These are phyloP conservation scores for Colletotrichum tamarilloi DNA, from an alignment of 2,329 filamentous ascomycete species.

Conservation along the genomic window DNA sequence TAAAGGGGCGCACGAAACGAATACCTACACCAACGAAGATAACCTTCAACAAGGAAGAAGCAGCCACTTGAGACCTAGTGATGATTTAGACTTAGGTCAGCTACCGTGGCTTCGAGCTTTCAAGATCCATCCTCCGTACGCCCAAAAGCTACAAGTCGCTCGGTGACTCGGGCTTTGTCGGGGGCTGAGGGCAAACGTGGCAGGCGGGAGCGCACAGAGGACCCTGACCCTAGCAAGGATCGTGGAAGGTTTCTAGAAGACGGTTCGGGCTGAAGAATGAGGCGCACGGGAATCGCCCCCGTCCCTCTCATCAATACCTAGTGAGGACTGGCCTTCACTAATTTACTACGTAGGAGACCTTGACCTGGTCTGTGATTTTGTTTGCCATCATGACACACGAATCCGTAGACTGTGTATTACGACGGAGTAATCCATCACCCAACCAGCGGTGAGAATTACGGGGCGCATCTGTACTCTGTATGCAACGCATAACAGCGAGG, in stretches of 20 bases:
- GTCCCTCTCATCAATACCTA: constrained; percentile 15
- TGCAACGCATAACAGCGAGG: constrained; percentile 19
- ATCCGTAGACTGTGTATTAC: neutral
- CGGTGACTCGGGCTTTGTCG: neutral
- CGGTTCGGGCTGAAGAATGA: constrained; percentile 31
- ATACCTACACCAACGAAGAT: constrained; percentile 1
- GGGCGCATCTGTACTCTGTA: neutral
- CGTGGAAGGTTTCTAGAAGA: constrained; percentile 34
- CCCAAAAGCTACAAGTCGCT: neutral
- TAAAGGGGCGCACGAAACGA: constrained; percentile 10
- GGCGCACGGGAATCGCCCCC: constrained; percentile 12
- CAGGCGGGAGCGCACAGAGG: constrained; percentile 28
- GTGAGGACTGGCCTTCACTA: constrained; percentile 10
- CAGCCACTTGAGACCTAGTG: neutral
- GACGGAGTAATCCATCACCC: neutral
- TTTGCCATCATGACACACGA: neutral
- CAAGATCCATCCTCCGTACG: neutral
- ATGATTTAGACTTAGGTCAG: neutral
- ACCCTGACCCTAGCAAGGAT: constrained; percentile 31
- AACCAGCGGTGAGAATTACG: constrained; percentile 28
- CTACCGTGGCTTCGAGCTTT: neutral
- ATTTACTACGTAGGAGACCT: constrained; percentile 13
- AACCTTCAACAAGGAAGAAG: neutral
- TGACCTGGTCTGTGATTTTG: constrained; percentile 16
- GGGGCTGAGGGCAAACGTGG: constrained; percentile 17